A percentile compares a stretch with the other conserved stretches of the same genome.
Evolutionary conservation across 305 asterid genomes (phyloP).

Genomic region (Fraxinus dipetala): DNA sequence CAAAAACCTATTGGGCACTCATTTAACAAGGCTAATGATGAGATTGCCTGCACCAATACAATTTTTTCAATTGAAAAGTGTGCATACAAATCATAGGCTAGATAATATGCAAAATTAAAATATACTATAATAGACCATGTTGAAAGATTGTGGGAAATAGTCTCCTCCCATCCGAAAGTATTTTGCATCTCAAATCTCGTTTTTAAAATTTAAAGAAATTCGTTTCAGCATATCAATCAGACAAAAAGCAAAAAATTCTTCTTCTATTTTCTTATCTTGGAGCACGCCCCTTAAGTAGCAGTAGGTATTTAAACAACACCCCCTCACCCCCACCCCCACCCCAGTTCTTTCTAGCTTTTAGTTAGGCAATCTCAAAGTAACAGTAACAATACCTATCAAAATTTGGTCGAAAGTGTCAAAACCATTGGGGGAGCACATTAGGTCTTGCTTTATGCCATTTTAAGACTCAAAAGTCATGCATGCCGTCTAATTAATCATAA

Average conservation of each 20-base stretch:
- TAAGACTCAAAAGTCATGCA: neutral
- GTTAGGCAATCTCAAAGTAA: neutral
- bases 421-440: neutral
- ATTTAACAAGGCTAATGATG: neutral
- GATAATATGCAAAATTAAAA: neutral
- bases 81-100: neutral
- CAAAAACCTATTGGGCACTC: neutral
- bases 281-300: neutral
- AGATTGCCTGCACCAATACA: neutral
- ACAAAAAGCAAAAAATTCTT: neutral
- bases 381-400: neutral
- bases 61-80: neutral
- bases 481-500: neutral
- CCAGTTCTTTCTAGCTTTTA: neutral
- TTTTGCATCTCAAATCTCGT: neutral
- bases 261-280: neutral
- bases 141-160: neutral
- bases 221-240: neutral
- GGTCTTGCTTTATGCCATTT: neutral
- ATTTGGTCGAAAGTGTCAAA: neutral
- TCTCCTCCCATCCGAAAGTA: neutral
- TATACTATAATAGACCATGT: neutral
- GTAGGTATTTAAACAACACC: neutral
- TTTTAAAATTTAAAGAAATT: neutral
- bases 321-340: neutral